phyloP scores from a whole-genome alignment of 2,329 filamentous ascomycete species.

The Huntiella bhutanensis region DNA sequence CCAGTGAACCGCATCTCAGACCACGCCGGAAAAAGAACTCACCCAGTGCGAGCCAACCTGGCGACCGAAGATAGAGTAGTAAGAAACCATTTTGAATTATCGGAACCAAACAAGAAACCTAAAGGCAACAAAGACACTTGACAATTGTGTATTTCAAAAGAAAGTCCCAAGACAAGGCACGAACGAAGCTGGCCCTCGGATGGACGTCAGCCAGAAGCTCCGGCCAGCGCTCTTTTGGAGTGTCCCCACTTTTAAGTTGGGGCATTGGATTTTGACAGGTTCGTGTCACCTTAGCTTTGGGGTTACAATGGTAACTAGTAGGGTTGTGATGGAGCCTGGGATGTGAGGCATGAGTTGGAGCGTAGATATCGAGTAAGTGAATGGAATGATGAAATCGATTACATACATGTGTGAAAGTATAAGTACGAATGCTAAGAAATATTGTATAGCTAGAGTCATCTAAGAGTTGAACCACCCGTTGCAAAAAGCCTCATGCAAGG shows the following conservation, averaged over 20 bases:
- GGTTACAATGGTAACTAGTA: not conserved
- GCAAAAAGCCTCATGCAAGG: too few relatives aligned
- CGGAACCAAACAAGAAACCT: not conserved
- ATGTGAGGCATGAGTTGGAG: conserved; percentile 2
- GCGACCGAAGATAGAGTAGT: conserved; percentile 37
- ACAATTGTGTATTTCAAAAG: not conserved
- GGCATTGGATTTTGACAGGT: not conserved
- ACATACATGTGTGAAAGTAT: too few relatives aligned
- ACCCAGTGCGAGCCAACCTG: conserved; percentile 44
- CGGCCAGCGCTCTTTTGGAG: not conserved
- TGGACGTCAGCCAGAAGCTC: not conserved
- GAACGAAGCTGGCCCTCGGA: not conserved
- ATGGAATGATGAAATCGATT: too few relatives aligned
- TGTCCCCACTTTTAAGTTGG: not conserved
- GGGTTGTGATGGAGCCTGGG: not conserved
- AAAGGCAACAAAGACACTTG: not conserved
- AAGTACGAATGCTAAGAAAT: too few relatives aligned
- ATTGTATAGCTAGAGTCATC: too few relatives aligned
- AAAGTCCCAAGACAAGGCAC: not conserved
- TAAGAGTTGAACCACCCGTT: too few relatives aligned
- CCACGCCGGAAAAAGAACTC: conserved; percentile 18
- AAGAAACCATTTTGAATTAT: conserved; percentile 12
- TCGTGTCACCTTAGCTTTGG: too few relatives aligned
- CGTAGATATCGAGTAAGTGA: too few relatives aligned
- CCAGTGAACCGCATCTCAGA: too few relatives aligned